Conservation (phyloP, 495 filamentous ascomycete species). For the Talaromyces ruber region DNA sequence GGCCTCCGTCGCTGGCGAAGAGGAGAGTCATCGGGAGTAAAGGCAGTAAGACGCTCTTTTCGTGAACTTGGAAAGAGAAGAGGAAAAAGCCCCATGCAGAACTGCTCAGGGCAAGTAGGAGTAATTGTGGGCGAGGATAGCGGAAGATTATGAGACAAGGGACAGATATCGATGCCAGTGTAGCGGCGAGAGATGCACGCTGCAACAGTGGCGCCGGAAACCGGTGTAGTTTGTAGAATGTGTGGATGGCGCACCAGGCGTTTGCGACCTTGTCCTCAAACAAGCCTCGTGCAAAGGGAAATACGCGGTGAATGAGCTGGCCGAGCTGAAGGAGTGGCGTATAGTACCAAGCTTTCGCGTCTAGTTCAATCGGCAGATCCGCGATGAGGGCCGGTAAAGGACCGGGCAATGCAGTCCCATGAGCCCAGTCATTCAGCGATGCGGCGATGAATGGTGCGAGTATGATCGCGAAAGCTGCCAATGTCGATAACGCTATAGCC, state of each 20-base stretch:
- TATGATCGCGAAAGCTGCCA: conserved; percentile 64
- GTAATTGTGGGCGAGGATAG: conserved; percentile 63
- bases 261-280: conserved; percentile 99
- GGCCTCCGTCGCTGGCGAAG: conserved; percentile 64
- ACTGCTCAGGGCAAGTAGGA: conserved; percentile 70
- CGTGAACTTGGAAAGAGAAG: conserved; percentile 95
- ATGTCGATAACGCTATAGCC: conserved; percentile 63
- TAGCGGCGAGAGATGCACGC: conserved; percentile 66
- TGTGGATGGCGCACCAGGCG: conserved; percentile 89
- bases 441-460: conserved; percentile 62
- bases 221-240: conserved; percentile 73
- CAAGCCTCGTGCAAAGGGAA: conserved; percentile 86
- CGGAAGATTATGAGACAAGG: conserved; percentile 73
- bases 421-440: conserved; percentile 45
- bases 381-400: conserved; percentile 49
- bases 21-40: conserved; percentile 86
- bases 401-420: conserved; percentile 39
- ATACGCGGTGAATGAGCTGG: conserved; percentile 81
- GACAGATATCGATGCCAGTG: conserved; percentile 64
- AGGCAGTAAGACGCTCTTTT: conserved; percentile 90
- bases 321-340: conserved; percentile 63
- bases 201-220: conserved; percentile 63
- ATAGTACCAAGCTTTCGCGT: conserved; percentile 60
- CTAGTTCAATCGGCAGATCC: conserved; percentile 47
- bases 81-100: conserved; percentile 96